Base-by-base conservation (phyloP, 2,329 filamentous ascomycete genomes). In the Colletotrichum phormii region DNA sequence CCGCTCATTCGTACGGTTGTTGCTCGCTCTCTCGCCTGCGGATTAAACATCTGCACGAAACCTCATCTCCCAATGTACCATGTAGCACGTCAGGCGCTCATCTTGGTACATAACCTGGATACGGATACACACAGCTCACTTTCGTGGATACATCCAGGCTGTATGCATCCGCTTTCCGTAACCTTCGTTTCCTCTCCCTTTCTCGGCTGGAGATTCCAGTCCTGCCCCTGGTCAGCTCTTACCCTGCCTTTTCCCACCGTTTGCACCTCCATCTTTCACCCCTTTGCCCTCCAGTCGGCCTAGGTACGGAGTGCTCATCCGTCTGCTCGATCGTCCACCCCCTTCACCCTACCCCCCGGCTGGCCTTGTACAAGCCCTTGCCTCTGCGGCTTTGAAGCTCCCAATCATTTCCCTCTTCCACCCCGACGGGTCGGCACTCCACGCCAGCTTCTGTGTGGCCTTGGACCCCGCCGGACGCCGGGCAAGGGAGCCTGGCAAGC, bases 401-500 rank as follows among this genome's bases (percentile, higher is more conserved):
- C 68, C 68, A 73, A 73, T 73, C 71, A 73, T 67, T 55, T 67
- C 68, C 68, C 71, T 72, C 62, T 67, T 63, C 71, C 71, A 73
- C 62, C 67, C 49, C 58, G 62, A 73, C 71, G 71, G 71, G 71
- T 73, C 71, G 71, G 71, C 71, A 73, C 71, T 73, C 67, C 68
- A 67, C 51, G 61, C 71, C 71, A 73, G 71, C 71, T 73, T 73
- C 35, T 58, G 66, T 65, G 64, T 73, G 46, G 66, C 18, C 55
- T 64, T 70, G 46, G 29, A 37, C 53, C 66, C 70, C 60, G 51
- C 71, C 71, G 60, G 67, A 29, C 55, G 42, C 66, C 55, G 55
- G 67, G 60, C 61, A 72, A 72, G 70, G 66, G 70, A 72, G 61
- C 61, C 66, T 71, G 55, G 66, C 37, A 55, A 64, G 60, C 35